Evolutionary conservation across 2,329 filamentous ascomycete species (phyloP).

Genomic region (Paraphoma sp.): DNA sequence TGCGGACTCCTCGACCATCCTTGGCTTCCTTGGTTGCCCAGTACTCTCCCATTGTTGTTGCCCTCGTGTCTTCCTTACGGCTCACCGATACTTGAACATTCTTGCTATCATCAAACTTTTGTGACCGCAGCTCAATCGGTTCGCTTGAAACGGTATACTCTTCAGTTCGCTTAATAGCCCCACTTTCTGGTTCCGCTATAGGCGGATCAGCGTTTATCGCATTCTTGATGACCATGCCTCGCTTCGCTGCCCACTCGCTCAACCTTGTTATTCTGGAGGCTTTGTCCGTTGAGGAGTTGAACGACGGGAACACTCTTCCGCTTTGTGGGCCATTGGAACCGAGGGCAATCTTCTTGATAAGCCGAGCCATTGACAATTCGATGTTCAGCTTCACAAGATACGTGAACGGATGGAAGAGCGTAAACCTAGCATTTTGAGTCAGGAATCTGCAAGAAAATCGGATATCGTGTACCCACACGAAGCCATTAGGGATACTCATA

Average conservation of each 20-base stretch:
- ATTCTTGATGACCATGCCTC: conserved; percentile 6
- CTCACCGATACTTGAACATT: not conserved
- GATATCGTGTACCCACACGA: conserved; percentile 38
- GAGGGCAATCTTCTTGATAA: conserved; percentile 45
- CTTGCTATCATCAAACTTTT: not conserved
- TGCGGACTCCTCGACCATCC: not conserved
- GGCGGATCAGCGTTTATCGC: conserved; percentile 9
- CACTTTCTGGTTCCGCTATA: not conserved
- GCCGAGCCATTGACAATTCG: conserved; percentile 42
- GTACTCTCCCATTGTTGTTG: not conserved
- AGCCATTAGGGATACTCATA: conserved; percentile 51
- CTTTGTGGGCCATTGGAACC: conserved; percentile 3
- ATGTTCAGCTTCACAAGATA: conserved; percentile 56
- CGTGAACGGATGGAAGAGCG: conserved; percentile 56
- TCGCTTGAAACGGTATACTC: conserved; percentile 15
- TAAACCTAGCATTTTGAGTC: conserved; percentile 37
- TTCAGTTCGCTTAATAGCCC: conserved; percentile 8
- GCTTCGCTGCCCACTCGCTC: not conserved
- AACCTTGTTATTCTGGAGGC: conserved; percentile 7
- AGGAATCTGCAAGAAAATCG: no score
- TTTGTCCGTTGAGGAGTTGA: conserved; percentile 4
- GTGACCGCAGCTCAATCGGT: not conserved
- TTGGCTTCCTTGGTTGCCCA: not conserved
- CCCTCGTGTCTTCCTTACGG: not conserved
- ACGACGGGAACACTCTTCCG: not conserved